Evolutionary conservation across 768 basidiomycete species (phyloP).

Genomic region (Pholiota molesta): DNA sequence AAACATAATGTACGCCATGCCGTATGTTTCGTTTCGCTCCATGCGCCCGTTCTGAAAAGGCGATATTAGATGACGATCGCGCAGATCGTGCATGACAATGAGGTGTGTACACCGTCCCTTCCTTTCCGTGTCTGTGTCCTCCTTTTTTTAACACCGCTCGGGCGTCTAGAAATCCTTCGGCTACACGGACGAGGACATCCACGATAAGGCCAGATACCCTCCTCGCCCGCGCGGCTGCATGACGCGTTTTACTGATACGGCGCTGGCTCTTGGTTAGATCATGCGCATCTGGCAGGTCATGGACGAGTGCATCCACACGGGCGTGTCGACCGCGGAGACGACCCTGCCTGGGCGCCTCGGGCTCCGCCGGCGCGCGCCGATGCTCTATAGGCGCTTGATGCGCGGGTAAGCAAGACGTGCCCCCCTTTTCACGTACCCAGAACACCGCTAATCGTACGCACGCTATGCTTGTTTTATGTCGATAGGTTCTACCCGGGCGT

Average conservation of each 20-base stretch:
- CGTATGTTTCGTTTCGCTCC: neutral
- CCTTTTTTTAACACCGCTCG: neutral
- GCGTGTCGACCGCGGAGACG: constrained; percentile 78
- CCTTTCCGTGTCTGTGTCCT: neutral
- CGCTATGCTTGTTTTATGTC: constrained; percentile 45
- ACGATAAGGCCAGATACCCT: constrained; percentile 56
- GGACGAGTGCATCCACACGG: constrained; percentile 88
- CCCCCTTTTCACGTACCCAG: neutral
- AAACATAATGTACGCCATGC: constrained; percentile 74
- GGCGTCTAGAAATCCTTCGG: constrained; percentile 61
- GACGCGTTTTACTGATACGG: neutral
- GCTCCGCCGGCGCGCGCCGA: constrained; percentile 82
- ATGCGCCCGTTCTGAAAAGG: constrained; percentile 8
- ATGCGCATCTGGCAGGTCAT: constrained; percentile 88
- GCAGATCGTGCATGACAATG: constrained; percentile 93
- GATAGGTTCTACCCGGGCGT: constrained; percentile 22
- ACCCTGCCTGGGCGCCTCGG: constrained; percentile 87
- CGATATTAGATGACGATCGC: constrained; percentile 81
- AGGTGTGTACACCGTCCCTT: constrained; percentile 46
- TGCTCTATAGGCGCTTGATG: constrained; percentile 89
- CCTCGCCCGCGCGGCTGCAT: neutral
- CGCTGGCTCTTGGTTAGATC: constrained; percentile 37
- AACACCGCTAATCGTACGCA: neutral
- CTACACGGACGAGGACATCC: constrained; percentile 73
- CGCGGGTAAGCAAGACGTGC: constrained; percentile 56